Conservation (phyloP, 495 filamentous ascomycete species). For the Penicillium lividum region DNA sequence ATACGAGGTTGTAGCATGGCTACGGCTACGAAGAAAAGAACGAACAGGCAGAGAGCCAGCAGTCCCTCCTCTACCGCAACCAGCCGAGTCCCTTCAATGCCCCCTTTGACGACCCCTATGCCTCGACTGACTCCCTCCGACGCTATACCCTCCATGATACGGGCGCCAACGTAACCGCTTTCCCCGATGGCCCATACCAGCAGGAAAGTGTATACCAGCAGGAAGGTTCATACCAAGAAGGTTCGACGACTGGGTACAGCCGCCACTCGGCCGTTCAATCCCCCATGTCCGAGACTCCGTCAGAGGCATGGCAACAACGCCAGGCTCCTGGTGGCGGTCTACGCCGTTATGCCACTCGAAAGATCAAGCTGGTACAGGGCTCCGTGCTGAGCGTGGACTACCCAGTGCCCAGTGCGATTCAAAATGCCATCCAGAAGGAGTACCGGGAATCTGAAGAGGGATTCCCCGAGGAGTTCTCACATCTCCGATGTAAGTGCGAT, state of each 20-base stretch:
- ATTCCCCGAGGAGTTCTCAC: conserved; percentile 81
- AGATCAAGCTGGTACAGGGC: conserved; percentile 94
- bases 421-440: conserved; percentile 92
- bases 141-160: conserved; percentile 40
- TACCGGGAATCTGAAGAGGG: conserved; percentile 84
- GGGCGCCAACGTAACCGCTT: conserved; percentile 30
- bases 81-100: conserved; percentile 57
- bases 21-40: conserved; percentile 33
- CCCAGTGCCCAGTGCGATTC: conserved; percentile 94
- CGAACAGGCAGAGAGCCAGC: conserved; percentile 27
- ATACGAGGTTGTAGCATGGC: conserved; percentile 21
- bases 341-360: conserved; percentile 88
- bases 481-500: conserved; percentile 75
- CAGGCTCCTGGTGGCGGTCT: conserved; percentile 69
- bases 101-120: conserved; percentile 79
- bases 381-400: conserved; percentile 96
- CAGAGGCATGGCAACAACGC: conserved; percentile 80
- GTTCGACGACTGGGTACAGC: conserved; percentile 50
- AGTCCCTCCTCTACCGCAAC: conserved; percentile 40
- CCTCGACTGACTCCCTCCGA: conserved; percentile 42
- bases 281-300: conserved; percentile 40
- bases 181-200: conserved; percentile 49
- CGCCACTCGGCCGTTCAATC: conserved; percentile 24
- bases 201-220: too few species aligned
- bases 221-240: conserved; percentile 50